Evolutionary conservation across 805 yeast genomes (phyloP), one percentile per base, ranked within the genome.

Genomic region (Zygosaccharomyces lentus): DNA sequence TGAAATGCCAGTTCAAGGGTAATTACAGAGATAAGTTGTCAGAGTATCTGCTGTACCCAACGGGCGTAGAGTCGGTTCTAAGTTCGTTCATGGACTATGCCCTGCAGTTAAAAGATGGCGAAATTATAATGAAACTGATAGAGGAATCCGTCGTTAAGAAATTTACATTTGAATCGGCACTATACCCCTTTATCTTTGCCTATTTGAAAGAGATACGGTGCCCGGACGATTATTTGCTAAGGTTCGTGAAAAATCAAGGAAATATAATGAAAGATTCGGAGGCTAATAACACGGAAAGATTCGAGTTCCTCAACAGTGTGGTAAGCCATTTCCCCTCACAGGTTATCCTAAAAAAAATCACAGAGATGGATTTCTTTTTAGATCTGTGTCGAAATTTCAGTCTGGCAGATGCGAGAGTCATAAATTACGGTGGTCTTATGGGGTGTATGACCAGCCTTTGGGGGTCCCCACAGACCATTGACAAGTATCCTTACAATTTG

Each of bases 101-200:
- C 12, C 46, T 62, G 23, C 62, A 62, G 46, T 46, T 55, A 34
- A 56, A 57, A 25, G 68, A 64, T 45, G 48, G 62, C 36, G 58
- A 65, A 17, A 51, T 65, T 1, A 62, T 70, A 4, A 50, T 68
- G 54, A 71, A 69, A 51, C 48, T 68, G 43, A 41, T 71, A 2
- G 70, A 68, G 46, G 74, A 70, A 45, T 71, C 74, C 5, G 58
- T 66, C 16, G 58, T 69, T 13, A 70, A 67, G 51, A 49, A 57
- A n/a, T 56, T 60, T 7, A 49, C 49, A 6, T 68, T 71, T 40
- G 60, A 64, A 10, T 50, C 55, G 2, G 58, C 56, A 12, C 49
- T 65, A 12, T 71, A 71, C 44, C 64, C 67, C 25, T 51, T 48
- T 6, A 46, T 70, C 23, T 66, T 68, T 52, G 59, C 64, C 13